These are phyloP conservation scores for Trametes coccinea DNA, from an alignment of 768 basidiomycete genomes.

Conservation along the genomic window DNA sequence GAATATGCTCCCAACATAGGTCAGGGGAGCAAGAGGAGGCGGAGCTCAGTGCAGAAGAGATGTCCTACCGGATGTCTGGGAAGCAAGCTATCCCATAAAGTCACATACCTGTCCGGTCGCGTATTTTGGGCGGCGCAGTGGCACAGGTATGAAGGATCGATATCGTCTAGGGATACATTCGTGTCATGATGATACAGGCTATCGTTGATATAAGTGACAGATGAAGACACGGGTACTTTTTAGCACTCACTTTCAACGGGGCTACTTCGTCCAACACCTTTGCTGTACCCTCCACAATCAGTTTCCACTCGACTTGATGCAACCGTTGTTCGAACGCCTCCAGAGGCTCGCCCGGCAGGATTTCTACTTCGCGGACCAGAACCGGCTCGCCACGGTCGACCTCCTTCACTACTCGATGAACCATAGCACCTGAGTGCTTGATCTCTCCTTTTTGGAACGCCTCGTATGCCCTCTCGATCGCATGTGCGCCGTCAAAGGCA, in stretches of 20 bases:
- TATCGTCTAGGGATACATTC: too few species aligned
- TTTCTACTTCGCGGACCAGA: slow-evolving; percentile 75
- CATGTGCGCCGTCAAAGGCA: slow-evolving; percentile 94
- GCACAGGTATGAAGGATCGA: too few species aligned
- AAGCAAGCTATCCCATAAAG: too few species aligned
- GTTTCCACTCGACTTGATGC: slow-evolving; percentile 83
- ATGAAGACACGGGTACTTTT: too few species aligned
- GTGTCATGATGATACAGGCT: slow-evolving; percentile 13
- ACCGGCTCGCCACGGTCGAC: slow-evolving; percentile 92
- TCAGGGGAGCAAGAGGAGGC: background rate
- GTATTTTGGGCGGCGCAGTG: too few species aligned
- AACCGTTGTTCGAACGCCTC: slow-evolving; percentile 75
- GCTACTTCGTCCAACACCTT: slow-evolving; percentile 61
- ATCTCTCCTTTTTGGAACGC: slow-evolving; percentile 86
- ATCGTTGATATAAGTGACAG: background rate
- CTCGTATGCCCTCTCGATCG: slow-evolving; percentile 85
- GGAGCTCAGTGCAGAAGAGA: background rate
- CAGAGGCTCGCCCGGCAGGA: slow-evolving; percentile 68
- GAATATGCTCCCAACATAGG: too few species aligned
- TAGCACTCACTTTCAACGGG: slow-evolving; percentile 24
- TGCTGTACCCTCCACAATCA: slow-evolving; percentile 85
- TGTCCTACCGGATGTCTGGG: background rate
- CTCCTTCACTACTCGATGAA: slow-evolving; percentile 89
- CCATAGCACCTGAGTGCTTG: slow-evolving; percentile 80
- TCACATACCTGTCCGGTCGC: too few species aligned